Conservation (phyloP, 768 basidiomycete species). For the Pleurotus salmoneostramineus region DNA sequence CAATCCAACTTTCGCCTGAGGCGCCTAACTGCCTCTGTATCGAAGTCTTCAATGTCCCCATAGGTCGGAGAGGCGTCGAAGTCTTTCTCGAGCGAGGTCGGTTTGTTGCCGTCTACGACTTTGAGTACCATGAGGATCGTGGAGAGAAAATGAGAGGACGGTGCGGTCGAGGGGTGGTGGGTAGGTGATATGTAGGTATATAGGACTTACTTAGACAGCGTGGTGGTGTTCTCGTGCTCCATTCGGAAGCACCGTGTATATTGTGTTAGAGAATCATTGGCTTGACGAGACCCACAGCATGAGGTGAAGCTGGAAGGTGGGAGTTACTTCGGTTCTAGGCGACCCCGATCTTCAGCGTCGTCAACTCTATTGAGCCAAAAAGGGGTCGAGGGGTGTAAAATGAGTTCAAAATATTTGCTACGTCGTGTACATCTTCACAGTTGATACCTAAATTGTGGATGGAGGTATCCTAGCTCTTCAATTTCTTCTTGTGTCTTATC, state of each 20-base stretch:
- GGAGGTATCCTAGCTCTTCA: constrained; percentile 36
- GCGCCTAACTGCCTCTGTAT: constrained; percentile 27
- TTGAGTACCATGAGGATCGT: background rate
- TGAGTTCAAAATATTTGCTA: background rate
- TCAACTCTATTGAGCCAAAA: no score
- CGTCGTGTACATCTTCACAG: constrained; percentile 12
- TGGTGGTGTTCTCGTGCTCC: background rate
- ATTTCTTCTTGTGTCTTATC: constrained; percentile 34
- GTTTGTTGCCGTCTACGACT: background rate
- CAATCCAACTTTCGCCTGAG: constrained; percentile 31
- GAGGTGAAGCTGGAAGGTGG: background rate
- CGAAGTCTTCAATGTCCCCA: constrained; percentile 14
- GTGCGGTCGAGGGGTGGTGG: background rate
- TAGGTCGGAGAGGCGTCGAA: background rate
- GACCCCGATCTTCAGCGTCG: no score
- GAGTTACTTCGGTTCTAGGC: no score
- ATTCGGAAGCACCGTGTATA: background rate
- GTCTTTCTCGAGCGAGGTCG: background rate
- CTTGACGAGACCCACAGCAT: background rate
- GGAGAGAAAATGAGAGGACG: background rate
- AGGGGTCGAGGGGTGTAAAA: background rate
- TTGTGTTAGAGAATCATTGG: no score
- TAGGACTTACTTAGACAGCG: background rate
- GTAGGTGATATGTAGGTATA: no score
- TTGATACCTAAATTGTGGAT: constrained; percentile 42